Base-by-base conservation (phyloP, 108 stramenopile species). In the Fistulifera pelliculosa region DNA sequence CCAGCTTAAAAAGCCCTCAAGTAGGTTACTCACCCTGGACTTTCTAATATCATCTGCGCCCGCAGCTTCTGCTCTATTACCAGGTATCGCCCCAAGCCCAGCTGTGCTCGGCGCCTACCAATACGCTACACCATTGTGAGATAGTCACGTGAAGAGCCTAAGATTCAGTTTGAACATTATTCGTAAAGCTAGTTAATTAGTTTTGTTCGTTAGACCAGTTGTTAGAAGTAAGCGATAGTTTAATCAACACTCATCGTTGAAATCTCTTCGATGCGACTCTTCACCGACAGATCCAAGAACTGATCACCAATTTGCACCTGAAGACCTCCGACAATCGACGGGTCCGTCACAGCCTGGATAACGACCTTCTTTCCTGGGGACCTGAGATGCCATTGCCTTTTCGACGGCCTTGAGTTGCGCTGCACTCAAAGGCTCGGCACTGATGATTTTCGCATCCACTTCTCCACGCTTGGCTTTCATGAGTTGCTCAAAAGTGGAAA, bases 241-340 rank as follows among this genome's bases (percentile, higher is more conserved):
- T 43, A 57, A 17, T 19, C 18, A 2, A 91, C 66, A 23, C 68
- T 66, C 31, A 72, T 91, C 54, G 83, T 73, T 27, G 75, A 56
- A 56, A 91, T 77, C 65, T 83, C 84, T 52, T 90, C 89, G 65
- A 97, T 95, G 70, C 86, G 80, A 41, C 77, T 86, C 38, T 81
- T 78, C 38, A 91, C 85, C 53, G 88, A 91, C 42, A 97, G 82
- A 76, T 97, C 96, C 79, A 97, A 83, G 69, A 95, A 96, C 74
- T 94, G 83, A 71, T 97, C 95, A 31, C 96, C 96, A 67, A 96
- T 96, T 73, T 94, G 94, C 22, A 96, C 92, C 68, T 94, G 93
- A 56, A 97, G 77, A 47, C 96, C 96, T 17, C 95, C 96, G 56
- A 97, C 61, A 54, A 97, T 89, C 26, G 73, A 56, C 16, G 93